Base-by-base conservation (phyloP, 805 yeast genomes). In the Zygosaccharomyces rouxii region DNA sequence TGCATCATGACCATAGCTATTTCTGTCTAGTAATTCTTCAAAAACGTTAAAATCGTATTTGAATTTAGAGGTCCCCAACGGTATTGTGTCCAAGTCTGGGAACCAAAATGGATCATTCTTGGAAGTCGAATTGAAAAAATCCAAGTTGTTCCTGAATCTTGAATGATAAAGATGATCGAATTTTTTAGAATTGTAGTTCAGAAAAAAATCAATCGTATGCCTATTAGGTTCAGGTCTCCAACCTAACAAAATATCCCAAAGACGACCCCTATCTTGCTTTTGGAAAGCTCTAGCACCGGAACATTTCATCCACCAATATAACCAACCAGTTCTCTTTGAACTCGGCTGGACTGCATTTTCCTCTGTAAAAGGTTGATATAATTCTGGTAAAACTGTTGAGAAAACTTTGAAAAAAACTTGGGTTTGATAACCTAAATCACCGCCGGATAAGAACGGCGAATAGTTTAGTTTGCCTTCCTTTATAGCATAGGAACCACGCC, bases 221-320 rank as follows among this genome's bases (percentile, higher is more conserved):
- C 55, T 56, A 7, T 54, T 52, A 26, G 69, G 71, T 42, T 67
- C 62, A 9, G 73, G 72, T 57, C 90, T 75, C 81, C 90, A 88
- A 1, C 97, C 96, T 22, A 90, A 66, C 39, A 89, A 67, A 54
- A 81, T 69, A 69, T 90, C 98, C 98, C 98, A 90, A 5, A 89
- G 74, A 52, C 96, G 74, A 10, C 94, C 96, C 45, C 97, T 70
- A 66, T 89, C 96, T 50, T 74, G 75, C 52, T 85, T 77, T 38
- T 89, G 83, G 78, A 95, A 81, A 5, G 84, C 89, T 66, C 86
- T 86, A 11, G 94, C 79, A 18, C 97, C 97, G 60, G 87, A 79
- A 76, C 86, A 90, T 62, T 89, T 88, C 54, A 90, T 72, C 97
- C 97, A 90, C 96, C 96, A 90, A 35, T 88, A 76, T 22, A 89